A percentile compares a stretch with the other conserved stretches of the same genome.
Conservation (phyloP, 108 stramenopile species). For the Epithemia pelagica region DNA sequence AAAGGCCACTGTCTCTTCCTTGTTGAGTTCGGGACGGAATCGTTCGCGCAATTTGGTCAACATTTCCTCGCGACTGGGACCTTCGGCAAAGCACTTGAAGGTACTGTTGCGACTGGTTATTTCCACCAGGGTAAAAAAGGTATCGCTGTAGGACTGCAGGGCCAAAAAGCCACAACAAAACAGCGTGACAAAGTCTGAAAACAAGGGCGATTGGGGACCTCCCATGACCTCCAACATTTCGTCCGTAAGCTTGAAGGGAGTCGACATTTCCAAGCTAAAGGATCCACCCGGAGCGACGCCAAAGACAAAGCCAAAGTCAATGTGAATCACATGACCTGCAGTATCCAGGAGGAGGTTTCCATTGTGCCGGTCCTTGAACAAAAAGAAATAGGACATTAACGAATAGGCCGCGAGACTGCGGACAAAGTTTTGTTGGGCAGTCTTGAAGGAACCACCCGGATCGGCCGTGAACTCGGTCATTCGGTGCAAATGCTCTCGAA, state of each 20-base stretch:
- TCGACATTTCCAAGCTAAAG: constrained; percentile 88
- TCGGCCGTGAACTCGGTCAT: constrained; percentile 83
- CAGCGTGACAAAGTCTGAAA: constrained; percentile 92
- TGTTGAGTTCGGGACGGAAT: constrained; percentile 70
- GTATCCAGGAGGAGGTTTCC: constrained; percentile 94
- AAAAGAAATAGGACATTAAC: constrained; percentile 90
- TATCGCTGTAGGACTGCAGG: constrained; percentile 84
- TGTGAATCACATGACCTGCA: constrained; percentile 96
- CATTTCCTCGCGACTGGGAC: constrained; percentile 66
- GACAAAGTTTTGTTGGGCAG: constrained; percentile 79
- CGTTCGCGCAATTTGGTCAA: constrained; percentile 70
- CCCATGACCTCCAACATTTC: constrained; percentile 96
- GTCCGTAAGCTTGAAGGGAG: constrained; percentile 97
- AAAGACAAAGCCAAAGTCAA: constrained; percentile 98
- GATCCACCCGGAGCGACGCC: constrained; percentile 93
- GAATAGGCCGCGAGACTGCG: constrained; percentile 94
- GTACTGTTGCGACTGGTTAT: constrained; percentile 83
- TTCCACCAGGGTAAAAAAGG: constrained; percentile 83
- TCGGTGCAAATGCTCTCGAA: constrained; percentile 63
- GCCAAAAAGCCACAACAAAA: constrained; percentile 95
- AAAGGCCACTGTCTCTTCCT: constrained; percentile 83
- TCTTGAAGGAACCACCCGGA: constrained; percentile 67
- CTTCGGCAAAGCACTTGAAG: constrained; percentile 88
- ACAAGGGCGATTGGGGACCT: constrained; percentile 78
- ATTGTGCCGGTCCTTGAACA: constrained; percentile 98